Evolutionary conservation across 2,329 filamentous ascomycete species (phyloP).

Genomic region (Alternaria ethzedia): DNA sequence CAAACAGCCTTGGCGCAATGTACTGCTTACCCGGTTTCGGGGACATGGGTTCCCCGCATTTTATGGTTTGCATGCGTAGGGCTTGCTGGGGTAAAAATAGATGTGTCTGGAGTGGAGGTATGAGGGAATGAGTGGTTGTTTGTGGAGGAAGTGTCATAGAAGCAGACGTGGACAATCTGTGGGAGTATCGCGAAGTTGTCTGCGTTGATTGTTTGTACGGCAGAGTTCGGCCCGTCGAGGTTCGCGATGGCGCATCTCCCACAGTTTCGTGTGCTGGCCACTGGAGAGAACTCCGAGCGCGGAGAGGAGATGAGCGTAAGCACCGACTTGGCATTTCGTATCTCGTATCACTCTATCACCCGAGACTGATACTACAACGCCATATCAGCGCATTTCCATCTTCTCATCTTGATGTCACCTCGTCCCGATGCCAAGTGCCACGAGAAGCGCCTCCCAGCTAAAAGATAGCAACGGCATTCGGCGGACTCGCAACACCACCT

Average conservation of each 20-base stretch:
- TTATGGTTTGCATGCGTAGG: not conserved
- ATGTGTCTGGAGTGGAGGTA: not conserved
- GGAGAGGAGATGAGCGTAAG: not conserved
- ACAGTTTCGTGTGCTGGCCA: not conserved
- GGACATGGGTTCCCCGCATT: not conserved
- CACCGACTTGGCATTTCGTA: not conserved
- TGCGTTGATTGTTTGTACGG: not conserved
- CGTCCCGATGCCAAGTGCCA: not conserved
- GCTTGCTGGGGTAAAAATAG: not conserved
- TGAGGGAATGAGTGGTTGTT: not conserved
- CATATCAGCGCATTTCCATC: not conserved
- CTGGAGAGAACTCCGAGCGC: not conserved
- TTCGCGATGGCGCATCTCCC: not conserved
- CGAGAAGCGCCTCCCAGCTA: slow-evolving; percentile 6
- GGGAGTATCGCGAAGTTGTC: not conserved
- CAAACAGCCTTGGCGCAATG: not conserved
- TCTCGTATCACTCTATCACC: not conserved
- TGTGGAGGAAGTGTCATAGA: not conserved
- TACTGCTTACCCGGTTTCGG: not conserved
- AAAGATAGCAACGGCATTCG: slow-evolving; percentile 48
- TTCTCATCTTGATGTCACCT: not conserved
- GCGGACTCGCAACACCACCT: slow-evolving; percentile 51
- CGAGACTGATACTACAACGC: not conserved
- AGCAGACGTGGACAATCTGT: not conserved
- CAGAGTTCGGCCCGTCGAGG: not conserved